Evolutionary conservation across 2,329 filamentous ascomycete genomes (phyloP).

Genomic region (Diaporthe australafricana): DNA sequence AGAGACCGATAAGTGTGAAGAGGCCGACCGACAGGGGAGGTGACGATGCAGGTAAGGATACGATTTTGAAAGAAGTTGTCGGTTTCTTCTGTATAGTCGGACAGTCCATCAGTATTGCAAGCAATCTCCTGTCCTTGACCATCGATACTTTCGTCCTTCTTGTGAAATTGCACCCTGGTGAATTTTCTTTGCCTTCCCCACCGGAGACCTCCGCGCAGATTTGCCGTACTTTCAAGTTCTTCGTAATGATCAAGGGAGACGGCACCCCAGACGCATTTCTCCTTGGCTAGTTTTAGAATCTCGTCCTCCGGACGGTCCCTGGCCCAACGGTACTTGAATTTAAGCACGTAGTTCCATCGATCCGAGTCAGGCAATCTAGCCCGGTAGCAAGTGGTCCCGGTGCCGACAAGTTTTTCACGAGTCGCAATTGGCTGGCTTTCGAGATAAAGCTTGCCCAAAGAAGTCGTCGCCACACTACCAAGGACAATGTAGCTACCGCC

Average conservation of each 20-base stretch:
- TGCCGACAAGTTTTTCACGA: background rate
- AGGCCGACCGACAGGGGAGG: conserved; percentile 5
- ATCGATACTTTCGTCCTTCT: background rate
- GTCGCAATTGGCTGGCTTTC: background rate
- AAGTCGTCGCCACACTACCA: background rate
- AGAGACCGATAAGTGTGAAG: conserved; percentile 35
- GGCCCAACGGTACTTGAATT: conserved; percentile 50
- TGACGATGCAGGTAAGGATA: background rate
- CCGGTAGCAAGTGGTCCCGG: background rate
- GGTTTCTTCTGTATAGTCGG: background rate
- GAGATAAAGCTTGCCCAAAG: background rate
- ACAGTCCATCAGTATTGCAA: background rate
- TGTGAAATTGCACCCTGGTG: background rate
- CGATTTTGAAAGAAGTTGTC: background rate
- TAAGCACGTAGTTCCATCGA: conserved; percentile 42
- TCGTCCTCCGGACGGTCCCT: conserved; percentile 47
- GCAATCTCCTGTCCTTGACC: background rate
- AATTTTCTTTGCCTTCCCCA: background rate
- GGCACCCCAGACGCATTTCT: conserved; percentile 45
- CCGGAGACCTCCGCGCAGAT: background rate
- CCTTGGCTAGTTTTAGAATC: conserved; percentile 45
- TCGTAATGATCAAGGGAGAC: conserved; percentile 3
- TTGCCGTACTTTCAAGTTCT: conserved; percentile 2
- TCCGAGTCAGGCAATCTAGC: background rate
- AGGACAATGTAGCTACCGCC: background rate